Percentiles rank a stretch among this genome's conserved stretches.
Conservation (phyloP, 306 rosid species). For the Malus fusca region DNA sequence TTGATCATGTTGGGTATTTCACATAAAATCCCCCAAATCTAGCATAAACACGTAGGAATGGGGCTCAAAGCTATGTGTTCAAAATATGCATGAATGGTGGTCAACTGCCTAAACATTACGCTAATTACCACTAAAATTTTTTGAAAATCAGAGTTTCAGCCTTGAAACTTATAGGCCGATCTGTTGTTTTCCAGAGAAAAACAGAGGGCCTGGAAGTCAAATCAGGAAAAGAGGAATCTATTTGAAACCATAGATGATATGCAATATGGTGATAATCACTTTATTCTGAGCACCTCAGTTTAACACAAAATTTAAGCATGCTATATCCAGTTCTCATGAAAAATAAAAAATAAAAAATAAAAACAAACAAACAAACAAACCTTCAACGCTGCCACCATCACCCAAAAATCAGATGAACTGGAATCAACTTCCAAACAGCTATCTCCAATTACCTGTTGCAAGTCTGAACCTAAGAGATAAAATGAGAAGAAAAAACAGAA, state of each 20-base stretch:
- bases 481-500: background rate
- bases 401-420: conserved; percentile 87
- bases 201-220: background rate
- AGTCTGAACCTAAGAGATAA: conserved; percentile 31
- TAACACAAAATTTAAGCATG: background rate
- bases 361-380: conserved; percentile 24
- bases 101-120: background rate
- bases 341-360: background rate
- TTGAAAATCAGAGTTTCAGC: background rate
- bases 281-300: background rate
- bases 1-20: background rate
- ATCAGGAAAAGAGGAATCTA: background rate
- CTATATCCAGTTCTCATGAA: conserved; percentile 5
- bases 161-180: background rate
- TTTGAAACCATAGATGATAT: background rate
- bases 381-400: conserved; percentile 91
- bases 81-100: background rate
- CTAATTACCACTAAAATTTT: background rate
- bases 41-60: background rate
- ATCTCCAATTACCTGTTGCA: conserved; percentile 65
- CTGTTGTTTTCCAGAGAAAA: background rate
- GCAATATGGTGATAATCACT: background rate
- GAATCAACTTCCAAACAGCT: conserved; percentile 64
- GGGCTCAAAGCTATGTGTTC: background rate
- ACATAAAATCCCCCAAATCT: background rate